A percentile compares a stretch with the other conserved stretches of the same genome.
Conservation (phyloP, 1,284 basidiomycete genomes). For the Tylopilus orsonianus region DNA sequence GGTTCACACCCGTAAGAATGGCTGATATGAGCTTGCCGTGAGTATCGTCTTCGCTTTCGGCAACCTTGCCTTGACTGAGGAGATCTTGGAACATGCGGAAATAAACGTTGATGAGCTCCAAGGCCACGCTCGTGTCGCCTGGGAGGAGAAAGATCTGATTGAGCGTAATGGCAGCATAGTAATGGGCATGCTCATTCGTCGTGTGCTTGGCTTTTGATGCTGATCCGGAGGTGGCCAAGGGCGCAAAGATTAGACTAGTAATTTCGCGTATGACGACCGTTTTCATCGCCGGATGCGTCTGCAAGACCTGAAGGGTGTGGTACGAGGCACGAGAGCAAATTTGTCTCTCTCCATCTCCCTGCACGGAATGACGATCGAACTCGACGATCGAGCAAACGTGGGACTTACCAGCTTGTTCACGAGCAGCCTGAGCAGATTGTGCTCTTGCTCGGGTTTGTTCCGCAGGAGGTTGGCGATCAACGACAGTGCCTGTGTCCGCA, state of each 20-base stretch:
- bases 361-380: constrained; percentile 4
- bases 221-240: constrained; percentile 38
- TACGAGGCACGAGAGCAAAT: constrained; percentile 91
- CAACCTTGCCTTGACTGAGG: constrained; percentile 56
- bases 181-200: constrained; percentile 68
- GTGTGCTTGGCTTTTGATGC: constrained; percentile 35
- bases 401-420: constrained; percentile 89
- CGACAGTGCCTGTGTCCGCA: constrained; percentile 78
- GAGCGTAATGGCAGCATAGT: constrained; percentile 91
- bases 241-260: constrained; percentile 63
- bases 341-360: constrained; percentile 90
- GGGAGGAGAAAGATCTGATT: constrained; percentile 89
- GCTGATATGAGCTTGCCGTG: constrained; percentile 89
- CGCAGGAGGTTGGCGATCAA: constrained; percentile 81
- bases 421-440: constrained; percentile 88
- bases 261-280: constrained; percentile 87
- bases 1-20: constrained; percentile 92
- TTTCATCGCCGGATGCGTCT: constrained; percentile 95
- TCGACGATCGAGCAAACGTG: not conserved
- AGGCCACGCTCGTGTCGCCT: constrained; percentile 75
- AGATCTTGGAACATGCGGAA: constrained; percentile 95
- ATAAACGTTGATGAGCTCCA: constrained; percentile 86
- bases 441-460: constrained; percentile 96
- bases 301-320: constrained; percentile 86
- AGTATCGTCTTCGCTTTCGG: constrained; percentile 57